Evolutionary conservation across 2,329 filamentous ascomycete species (phyloP).

Genomic region (Raffaelea ambrosiae): DNA sequence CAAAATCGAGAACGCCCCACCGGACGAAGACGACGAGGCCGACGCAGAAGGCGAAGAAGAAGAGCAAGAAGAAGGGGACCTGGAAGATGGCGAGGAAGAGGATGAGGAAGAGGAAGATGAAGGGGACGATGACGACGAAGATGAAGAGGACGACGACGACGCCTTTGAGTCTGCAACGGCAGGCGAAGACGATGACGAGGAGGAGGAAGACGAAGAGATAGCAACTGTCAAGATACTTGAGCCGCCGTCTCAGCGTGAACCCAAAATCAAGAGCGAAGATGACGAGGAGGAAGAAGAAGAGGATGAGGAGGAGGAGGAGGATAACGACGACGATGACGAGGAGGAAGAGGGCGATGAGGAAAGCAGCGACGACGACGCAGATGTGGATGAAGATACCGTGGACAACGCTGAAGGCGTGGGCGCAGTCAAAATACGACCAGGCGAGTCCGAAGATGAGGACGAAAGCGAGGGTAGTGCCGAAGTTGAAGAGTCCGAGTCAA

Average conservation of each 20-base stretch:
- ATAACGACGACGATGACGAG: constrained; percentile 18
- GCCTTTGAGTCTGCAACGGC: constrained; percentile 17
- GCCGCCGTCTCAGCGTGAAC: constrained; percentile 17
- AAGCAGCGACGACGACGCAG: constrained; percentile 15
- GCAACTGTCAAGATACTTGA: no score
- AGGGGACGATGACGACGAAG: constrained; percentile 18
- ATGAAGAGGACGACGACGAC: constrained; percentile 19
- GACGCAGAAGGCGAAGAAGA: constrained; percentile 20
- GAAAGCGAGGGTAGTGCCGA: constrained; percentile 29
- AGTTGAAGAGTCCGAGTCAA: constrained; percentile 32
- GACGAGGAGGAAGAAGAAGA: constrained; percentile 21
- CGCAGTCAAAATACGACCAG: constrained; percentile 47
- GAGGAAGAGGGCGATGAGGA: constrained; percentile 24
- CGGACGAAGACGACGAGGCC: constrained; percentile 33
- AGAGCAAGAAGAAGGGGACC: constrained; percentile 22
- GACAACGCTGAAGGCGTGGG: constrained; percentile 47
- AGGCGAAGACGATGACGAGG: constrained; percentile 18
- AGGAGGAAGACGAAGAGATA: constrained; percentile 13
- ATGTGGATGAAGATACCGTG: constrained; percentile 27
- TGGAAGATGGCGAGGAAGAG: constrained; percentile 19
- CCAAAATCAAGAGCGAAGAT: constrained; percentile 17
- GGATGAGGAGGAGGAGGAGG: constrained; percentile 19
- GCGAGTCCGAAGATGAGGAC: constrained; percentile 38
- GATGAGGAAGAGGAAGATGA: constrained; percentile 24
- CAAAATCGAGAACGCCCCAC: constrained; percentile 27